Conservation (phyloP, 2,329 filamentous ascomycete genomes). For the Monilinia polystroma region DNA sequence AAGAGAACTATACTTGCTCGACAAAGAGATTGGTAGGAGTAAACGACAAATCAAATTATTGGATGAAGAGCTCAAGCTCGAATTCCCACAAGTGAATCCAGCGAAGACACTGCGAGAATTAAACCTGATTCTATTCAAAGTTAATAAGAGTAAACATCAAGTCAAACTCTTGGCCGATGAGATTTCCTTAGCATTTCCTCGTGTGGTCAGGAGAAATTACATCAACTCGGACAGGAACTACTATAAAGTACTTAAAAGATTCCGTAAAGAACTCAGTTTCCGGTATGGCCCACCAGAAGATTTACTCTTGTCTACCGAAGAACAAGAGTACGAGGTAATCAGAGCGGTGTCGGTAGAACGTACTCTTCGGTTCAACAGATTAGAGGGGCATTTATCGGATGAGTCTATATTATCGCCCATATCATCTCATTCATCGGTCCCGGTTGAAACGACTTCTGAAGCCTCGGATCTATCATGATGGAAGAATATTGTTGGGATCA, state of each 20-base stretch:
- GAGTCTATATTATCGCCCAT: background rate
- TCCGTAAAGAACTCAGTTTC: background rate
- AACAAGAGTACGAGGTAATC: background rate
- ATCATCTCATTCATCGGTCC: background rate
- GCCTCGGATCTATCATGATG: background rate
- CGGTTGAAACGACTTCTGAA: background rate
- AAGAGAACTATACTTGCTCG: background rate
- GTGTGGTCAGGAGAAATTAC: background rate
- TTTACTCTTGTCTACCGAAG: background rate
- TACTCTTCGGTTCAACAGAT: background rate
- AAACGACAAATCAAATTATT: background rate
- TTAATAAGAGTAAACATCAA: conserved; percentile 6
- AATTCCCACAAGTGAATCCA: conserved; percentile 4
- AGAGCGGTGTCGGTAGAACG: background rate
- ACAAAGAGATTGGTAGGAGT: background rate
- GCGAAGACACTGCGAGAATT: background rate
- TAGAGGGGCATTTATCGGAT: background rate
- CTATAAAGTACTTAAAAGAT: background rate
- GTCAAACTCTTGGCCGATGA: conserved; percentile 6
- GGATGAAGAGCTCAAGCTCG: background rate
- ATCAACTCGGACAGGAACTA: background rate
- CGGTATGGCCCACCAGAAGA: background rate
- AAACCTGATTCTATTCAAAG: background rate
- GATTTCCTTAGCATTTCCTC: conserved; percentile 2
- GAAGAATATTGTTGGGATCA: background rate